phyloP scores from a whole-genome alignment of 2,329 filamentous ascomycete species.

The Taxawa tesnikishii region DNA sequence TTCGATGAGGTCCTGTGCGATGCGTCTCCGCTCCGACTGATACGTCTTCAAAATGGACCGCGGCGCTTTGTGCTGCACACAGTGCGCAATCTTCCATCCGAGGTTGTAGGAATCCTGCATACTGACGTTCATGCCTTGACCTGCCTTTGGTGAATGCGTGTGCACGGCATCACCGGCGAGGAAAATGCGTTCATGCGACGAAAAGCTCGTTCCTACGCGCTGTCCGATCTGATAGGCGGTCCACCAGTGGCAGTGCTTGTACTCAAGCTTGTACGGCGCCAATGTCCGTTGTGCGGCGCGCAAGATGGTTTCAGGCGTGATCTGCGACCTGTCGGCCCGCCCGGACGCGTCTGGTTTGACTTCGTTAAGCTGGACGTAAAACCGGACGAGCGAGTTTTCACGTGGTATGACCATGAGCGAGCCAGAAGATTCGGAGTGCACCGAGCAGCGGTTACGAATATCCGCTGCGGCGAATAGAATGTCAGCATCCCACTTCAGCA shows the following conservation, averaged over 20 bases:
- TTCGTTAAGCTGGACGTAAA: conserved; percentile 23
- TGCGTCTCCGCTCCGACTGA: conserved; percentile 37
- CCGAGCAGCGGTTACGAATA: conserved; percentile 33
- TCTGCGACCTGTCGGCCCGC: conserved; percentile 46
- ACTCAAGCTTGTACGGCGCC: conserved; percentile 52
- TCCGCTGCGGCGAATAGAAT: no score
- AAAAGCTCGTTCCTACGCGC: conserved; percentile 46
- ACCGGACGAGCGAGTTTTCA: conserved; percentile 19
- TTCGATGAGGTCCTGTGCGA: conserved; percentile 52
- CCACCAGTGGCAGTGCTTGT: conserved; percentile 56
- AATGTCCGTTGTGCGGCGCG: conserved; percentile 52
- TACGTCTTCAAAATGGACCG: conserved; percentile 37
- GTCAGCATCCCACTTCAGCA: no score
- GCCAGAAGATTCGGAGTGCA: conserved; percentile 53
- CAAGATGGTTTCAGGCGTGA: conserved; percentile 53
- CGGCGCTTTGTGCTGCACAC: conserved; percentile 14
- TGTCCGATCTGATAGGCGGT: conserved; percentile 45
- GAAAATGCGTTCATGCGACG: conserved; percentile 48
- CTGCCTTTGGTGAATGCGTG: conserved; percentile 48
- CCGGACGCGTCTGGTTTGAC: conserved; percentile 29
- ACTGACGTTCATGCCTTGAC: conserved; percentile 60
- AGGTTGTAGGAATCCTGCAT: conserved; percentile 49
- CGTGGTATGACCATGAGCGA: conserved; percentile 71
- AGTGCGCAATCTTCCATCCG: conserved; percentile 25
- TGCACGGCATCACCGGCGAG: conserved; percentile 53